Evolutionary conservation across 805 yeast species (phyloP), one percentile per base, ranked within the genome.

Genomic region (Hanseniaspora nectarophila): DNA sequence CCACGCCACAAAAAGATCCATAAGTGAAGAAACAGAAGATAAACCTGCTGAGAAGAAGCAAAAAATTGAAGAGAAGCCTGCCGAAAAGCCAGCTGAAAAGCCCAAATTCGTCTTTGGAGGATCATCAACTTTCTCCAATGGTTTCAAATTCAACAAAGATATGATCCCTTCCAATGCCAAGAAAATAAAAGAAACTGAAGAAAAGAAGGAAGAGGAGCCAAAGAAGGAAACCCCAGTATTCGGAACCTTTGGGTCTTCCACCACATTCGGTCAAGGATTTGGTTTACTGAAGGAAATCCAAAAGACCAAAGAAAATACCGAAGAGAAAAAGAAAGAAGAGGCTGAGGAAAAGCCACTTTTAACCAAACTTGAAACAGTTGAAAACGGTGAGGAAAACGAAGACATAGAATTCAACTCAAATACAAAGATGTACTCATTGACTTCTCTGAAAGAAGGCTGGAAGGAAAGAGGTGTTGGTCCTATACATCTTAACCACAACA

Each of bases 371-470:
- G 59, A 77, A 57, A 75, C 75, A 3, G 69, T 81, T 10, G 74
- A 78, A 54, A 87, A 97, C 0, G 98, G 97, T 1, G 98, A 92
- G 65, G 98, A 92, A 65, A 73, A 78, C 53, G 98, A 92, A 63
- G 71, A 71, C 32, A 76, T 84, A 0, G 62, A 81, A 7, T 85
- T 77, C 63, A 77, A 78, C 42, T 75, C 83, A 35, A 80, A 82
- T 45, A 86, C 94, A 4, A 86, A 89, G 61, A 69, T 92, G 26
- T 92, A 89, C 63, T 84, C 85, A 60, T 69, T 89, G 29, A 69
- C 81, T 0, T 75, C 79, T 34, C 71, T 83, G 3, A 64, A 75
- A 8, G 78, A 74, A 16, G 96, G 96, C 2, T 92, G 98, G 98
- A 92, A 86, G 64, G 98, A 92, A 67, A 78, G 92, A 61, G 98